Base-by-base conservation (phyloP, 805 yeast species). In the Metschnikowia colocasiae region DNA sequence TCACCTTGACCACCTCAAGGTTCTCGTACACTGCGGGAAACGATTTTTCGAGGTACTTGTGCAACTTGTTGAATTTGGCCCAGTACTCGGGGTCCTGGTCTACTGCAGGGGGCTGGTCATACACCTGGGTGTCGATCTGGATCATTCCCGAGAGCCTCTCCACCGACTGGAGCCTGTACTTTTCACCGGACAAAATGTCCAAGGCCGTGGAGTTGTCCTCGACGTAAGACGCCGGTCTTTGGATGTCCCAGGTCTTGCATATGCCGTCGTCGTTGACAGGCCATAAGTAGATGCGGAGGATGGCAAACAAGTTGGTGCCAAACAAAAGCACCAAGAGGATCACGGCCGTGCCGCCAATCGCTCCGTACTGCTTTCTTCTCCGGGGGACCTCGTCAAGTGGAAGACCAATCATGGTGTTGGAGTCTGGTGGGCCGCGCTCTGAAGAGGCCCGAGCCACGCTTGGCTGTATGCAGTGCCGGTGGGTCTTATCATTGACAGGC, bases 11-110 rank as follows among this genome's bases (percentile, higher is more conserved):
- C 8, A 67, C 59, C 47, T 64, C 63, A 50, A 69, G 58, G 40
- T 62, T 59, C 40, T 61, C 56, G 49, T 67, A 64, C 8, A 67
- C 64, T 31, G 59, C 57, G 1, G 75, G 75, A 40, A 60, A 71
- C 1, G 68, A 53, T 20, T 61, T 45, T 32, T 58, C 61, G 46
- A 71, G 58, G 53, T 62, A 68, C 12, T 47, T 37, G 53, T 67
- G 73, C 33, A 70, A 60, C 15, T 58, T 46, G 37, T 57, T 48
- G 40, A 61, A 58, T 20, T 55, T 49, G 19, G 41, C 41, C 59
- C 59, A 55, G 47, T 52, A 52, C 43, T 52, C 56, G 2, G 59
- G 59, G 30, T 43, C 46, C 9, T 40, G 42, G 26, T 48, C 56
- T 27, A 55, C 58, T 6, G 33, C 34, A 5, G 59, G 59, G 6